Evolutionary conservation across 306 rosid species (phyloP).

Genomic region (Begonia loranthoides): DNA sequence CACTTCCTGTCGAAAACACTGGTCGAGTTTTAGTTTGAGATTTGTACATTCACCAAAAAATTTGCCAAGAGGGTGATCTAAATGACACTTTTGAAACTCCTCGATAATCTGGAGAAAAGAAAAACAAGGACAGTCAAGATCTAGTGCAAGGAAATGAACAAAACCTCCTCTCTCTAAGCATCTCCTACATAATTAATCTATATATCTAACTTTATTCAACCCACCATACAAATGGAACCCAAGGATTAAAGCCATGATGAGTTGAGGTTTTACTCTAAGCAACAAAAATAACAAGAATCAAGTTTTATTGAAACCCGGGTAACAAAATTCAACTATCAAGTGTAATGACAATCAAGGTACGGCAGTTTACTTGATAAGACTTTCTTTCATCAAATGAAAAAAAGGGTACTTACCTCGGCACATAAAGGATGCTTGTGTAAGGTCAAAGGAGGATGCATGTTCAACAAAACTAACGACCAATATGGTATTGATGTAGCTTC

Average conservation of each 20-base stretch:
- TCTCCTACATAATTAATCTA: too few species aligned
- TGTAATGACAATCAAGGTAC: too few species aligned
- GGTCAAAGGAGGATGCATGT: conserved; percentile 87
- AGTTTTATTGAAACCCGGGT: too few species aligned
- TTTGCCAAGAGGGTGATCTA: conserved; percentile 61
- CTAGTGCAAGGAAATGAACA: too few species aligned
- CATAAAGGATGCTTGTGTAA: conserved; percentile 95
- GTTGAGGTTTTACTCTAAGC: not conserved
- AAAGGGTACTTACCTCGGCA: conserved; percentile 50
- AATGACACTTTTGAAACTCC: conserved; percentile 74
- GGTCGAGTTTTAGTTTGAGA: conserved; percentile 83
- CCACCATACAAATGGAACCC: too few species aligned
- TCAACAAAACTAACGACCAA: too few species aligned
- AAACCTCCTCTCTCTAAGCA: too few species aligned
- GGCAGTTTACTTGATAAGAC: too few species aligned
- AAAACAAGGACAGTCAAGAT: too few species aligned
- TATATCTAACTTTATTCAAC: too few species aligned
- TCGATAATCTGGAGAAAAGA: conserved; percentile 38
- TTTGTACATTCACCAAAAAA: conserved; percentile 86
- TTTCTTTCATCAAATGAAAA: not conserved
- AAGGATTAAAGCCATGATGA: not conserved
- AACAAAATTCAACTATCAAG: too few species aligned
- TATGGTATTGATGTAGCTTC: too few species aligned
- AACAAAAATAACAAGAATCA: not conserved
- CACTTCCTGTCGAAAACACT: conserved; percentile 83